Conservation (phyloP, 495 filamentous ascomycete genomes). For the Aspergillus conjunctus region DNA sequence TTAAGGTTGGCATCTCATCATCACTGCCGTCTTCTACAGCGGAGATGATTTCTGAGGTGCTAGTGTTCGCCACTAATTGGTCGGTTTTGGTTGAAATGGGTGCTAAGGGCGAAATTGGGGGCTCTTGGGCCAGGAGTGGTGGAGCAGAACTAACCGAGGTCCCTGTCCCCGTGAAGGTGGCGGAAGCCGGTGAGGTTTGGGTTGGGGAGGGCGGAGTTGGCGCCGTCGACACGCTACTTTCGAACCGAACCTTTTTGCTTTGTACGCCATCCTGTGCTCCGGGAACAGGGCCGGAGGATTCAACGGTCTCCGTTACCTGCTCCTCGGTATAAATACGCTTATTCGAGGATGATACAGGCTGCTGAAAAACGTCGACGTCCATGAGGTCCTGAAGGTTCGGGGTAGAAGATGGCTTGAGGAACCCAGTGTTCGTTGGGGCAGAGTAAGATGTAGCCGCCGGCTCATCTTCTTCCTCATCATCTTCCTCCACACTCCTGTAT, state of each 20-base stretch:
- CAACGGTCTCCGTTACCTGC: conserved; percentile 13
- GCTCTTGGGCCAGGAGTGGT: conserved; percentile 2
- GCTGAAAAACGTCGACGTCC: conserved; percentile 20
- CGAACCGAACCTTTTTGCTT: conserved; percentile 40
- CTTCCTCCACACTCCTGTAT: conserved; percentile 35
- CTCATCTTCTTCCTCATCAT: conserved; percentile 50
- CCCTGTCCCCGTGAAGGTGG: conserved; percentile 19
- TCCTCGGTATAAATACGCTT: conserved; percentile 43
- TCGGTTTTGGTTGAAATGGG: conserved; percentile 4
- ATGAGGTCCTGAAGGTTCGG: conserved; percentile 22
- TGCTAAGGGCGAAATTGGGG: not conserved
- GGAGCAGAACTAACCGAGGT: conserved; percentile 22
- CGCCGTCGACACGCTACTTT: conserved; percentile 17
- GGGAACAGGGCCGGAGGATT: not conserved
- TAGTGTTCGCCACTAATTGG: not conserved
- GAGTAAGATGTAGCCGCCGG: conserved; percentile 23
- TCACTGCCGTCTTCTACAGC: conserved; percentile 46
- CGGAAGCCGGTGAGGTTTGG: conserved; percentile 15
- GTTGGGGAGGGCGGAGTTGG: conserved; percentile 6
- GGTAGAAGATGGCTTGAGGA: conserved; percentile 32
- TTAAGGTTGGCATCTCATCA: conserved; percentile 51
- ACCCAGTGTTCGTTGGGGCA: conserved; percentile 27
- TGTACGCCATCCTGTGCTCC: conserved; percentile 24
- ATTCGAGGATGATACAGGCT: conserved; percentile 21
- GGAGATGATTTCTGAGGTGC: not conserved